phyloP scores from a whole-genome alignment of 176 grass and related monocot species.

The Zizania latifolia region DNA sequence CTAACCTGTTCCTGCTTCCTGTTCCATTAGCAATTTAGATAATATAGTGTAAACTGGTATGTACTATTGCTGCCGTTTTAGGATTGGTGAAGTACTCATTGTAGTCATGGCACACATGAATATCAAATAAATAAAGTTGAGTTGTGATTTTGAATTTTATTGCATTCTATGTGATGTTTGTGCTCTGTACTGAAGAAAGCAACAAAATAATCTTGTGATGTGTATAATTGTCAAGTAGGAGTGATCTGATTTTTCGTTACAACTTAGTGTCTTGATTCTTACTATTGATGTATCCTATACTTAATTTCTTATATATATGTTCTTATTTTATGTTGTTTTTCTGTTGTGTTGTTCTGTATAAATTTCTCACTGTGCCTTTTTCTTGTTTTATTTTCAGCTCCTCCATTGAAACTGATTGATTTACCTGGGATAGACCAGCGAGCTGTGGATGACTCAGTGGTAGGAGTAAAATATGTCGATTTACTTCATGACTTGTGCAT shows the following conservation, averaged over 20 bases:
- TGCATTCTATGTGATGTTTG: neutral
- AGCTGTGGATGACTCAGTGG: slow-evolving; percentile 75
- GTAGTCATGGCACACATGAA: neutral
- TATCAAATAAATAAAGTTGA: neutral
- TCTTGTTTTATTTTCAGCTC: slow-evolving; percentile 54
- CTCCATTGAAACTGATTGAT: slow-evolving; percentile 88
- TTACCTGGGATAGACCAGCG: slow-evolving; percentile 94
- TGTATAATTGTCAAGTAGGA: neutral
- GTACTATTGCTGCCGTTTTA: neutral
- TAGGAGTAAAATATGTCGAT: slow-evolving; percentile 22
- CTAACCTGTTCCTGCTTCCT: neutral
- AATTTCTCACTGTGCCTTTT: neutral
- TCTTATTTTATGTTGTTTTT: slow-evolving; percentile 6
- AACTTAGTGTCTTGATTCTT: neutral
- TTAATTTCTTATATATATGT: neutral
- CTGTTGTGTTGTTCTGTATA: neutral
- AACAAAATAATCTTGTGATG: neutral
- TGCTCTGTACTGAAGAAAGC: neutral
- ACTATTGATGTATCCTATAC: neutral
- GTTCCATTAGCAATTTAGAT: slow-evolving; percentile 11
- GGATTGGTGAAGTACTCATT: neutral
- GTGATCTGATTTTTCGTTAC: neutral
- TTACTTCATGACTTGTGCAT: neutral
- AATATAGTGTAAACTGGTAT: neutral
- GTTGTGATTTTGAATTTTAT: neutral